Evolutionary conservation across 108 stramenopile species (phyloP), one percentile per base, ranked within the genome.

Genomic region (Cyclotella choctawhatcheeana): DNA sequence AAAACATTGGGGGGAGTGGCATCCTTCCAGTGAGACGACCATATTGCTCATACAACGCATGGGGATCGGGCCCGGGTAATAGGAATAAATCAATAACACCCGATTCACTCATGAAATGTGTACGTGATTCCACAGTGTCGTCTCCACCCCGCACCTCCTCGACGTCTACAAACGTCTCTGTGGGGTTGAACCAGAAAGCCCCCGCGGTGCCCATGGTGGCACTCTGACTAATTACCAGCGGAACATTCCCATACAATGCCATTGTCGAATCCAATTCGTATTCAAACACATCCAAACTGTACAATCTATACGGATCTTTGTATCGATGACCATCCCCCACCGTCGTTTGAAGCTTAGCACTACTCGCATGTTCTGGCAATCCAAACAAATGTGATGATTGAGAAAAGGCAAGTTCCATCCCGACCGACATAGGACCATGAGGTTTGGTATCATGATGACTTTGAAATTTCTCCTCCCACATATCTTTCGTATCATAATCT

Each of bases 271-370:
- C 97, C 64, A 99, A 83, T 58, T 99, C 98, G 76, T 99, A 99
- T 77, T 99, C 99, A 69, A 99, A 99, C 7, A 99, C 99, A 75
- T 99, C 99, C 29, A 99, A 85, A 64, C 96, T 99, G 85, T 99
- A 99, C 63, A 99, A 88, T 40, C 99, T 92, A 82, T 98, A 99
- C 0, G 99, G 99, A 54, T 99, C 96, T 37, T 85, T 63, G 88
- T 97, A 98, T 50, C 79, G 58, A 44, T 69, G 67, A 63, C 87
- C 83, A 32, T 73, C 67, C 45, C 93, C 89, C 17, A 47, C 22
- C 5, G 99, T 99, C 10, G 86, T 79, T 71, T 95, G 90, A 25
- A 99, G 84, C 22, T 84, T 66, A 22, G 97, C 86, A 7, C 91
- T 79, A 6, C 95, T 85, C 20, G 99, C 97, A 86, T 99, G 99